Conservation (phyloP, 805 yeast species). For the Saturnispora mendoncae region DNA sequence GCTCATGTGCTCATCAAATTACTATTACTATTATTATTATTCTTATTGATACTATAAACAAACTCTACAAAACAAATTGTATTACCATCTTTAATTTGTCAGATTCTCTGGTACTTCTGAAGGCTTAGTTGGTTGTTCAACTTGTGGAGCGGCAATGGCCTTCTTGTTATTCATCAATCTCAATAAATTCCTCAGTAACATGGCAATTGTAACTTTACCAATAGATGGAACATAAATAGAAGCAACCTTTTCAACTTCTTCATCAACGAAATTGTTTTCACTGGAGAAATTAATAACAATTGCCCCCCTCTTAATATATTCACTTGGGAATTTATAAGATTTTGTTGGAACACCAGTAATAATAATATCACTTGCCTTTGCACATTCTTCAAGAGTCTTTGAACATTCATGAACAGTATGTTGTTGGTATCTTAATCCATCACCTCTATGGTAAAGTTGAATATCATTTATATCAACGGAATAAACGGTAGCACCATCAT, state of each 20-base stretch:
- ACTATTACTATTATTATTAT: too few species aligned
- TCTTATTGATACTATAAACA: too few species aligned
- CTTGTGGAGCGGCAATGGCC: constrained; percentile 11
- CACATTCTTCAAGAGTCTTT: constrained; percentile 52
- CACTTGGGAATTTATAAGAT: constrained; percentile 76
- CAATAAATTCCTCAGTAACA: constrained; percentile 82
- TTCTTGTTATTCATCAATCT: constrained; percentile 65
- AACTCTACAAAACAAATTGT: too few species aligned
- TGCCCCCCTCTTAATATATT: constrained; percentile 76
- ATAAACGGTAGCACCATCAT: constrained; percentile 94
- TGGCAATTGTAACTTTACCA: constrained; percentile 93
- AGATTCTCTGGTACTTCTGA: constrained; percentile 12
- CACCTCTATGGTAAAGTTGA: constrained; percentile 91
- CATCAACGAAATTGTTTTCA: constrained; percentile 77
- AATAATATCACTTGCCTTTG: constrained; percentile 76
- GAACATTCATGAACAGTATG: constrained; percentile 65
- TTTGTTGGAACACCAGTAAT: constrained; percentile 93
- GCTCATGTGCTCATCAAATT: neutral
- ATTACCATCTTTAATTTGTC: neutral
- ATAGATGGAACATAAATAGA: constrained; percentile 90
- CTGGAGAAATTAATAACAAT: constrained; percentile 85
- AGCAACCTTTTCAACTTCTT: constrained; percentile 73
- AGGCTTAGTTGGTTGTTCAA: constrained; percentile 14
- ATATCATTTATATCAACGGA: constrained; percentile 83
- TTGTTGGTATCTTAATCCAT: constrained; percentile 68